Conservation (phyloP, 2,329 filamentous ascomycete genomes). For the Scedosporium apiospermum region DNA sequence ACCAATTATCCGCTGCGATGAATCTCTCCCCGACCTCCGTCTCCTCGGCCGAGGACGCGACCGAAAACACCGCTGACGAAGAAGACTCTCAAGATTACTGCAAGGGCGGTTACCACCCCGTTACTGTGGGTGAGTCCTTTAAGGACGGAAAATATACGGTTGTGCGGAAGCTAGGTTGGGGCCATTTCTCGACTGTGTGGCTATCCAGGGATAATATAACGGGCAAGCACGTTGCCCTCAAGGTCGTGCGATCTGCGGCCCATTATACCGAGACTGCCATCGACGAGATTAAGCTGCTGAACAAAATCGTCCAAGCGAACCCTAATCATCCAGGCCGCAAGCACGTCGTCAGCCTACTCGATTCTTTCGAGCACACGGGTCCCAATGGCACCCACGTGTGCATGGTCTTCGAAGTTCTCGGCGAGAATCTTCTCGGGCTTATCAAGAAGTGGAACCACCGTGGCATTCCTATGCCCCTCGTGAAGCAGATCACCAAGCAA, state of each 20-base stretch:
- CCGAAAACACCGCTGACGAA: constrained; percentile 92
- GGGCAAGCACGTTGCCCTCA: constrained; percentile 91
- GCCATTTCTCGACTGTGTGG: constrained; percentile 98
- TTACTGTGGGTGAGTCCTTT: constrained; percentile 89
- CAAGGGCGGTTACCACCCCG: constrained; percentile 97
- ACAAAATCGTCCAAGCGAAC: constrained; percentile 92
- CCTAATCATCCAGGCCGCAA: constrained; percentile 87
- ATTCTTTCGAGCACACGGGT: constrained; percentile 96
- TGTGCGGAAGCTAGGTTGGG: constrained; percentile 94
- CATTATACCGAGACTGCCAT: constrained; percentile 99
- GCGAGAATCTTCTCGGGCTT: constrained; percentile 85
- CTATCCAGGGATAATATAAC: constrained; percentile 73
- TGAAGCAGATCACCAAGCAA: constrained; percentile 98
- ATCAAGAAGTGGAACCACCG: constrained; percentile 99
- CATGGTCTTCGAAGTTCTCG: constrained; percentile 98
- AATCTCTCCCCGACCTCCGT: constrained; percentile 67
- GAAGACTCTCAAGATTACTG: constrained; percentile 99
- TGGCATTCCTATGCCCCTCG: constrained; percentile 89
- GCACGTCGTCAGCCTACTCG: constrained; percentile 90
- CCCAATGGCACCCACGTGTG: constrained; percentile 95
- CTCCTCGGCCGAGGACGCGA: constrained; percentile 70
- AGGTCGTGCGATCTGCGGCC: constrained; percentile 92
- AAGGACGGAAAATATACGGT: constrained; percentile 96
- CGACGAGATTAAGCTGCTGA: constrained; percentile 97
- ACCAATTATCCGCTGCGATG: constrained; percentile 48